Evolutionary conservation across 257 asterid genomes (phyloP).

Genomic region (Coffea eugenioides): DNA sequence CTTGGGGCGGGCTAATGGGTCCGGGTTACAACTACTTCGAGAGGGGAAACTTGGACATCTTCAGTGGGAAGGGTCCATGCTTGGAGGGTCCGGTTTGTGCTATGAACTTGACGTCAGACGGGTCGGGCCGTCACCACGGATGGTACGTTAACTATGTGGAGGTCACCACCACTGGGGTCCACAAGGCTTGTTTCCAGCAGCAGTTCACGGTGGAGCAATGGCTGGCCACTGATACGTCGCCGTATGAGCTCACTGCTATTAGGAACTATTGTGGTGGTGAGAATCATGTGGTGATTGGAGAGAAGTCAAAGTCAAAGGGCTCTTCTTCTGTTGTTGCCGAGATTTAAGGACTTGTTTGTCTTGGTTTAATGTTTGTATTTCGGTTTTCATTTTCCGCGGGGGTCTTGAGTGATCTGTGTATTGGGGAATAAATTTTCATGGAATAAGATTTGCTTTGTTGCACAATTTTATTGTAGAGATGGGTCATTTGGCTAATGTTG

Average conservation of each 20-base stretch:
- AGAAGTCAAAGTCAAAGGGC: too few species aligned
- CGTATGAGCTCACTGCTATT: constrained; percentile 55
- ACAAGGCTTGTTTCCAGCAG: constrained; percentile 37
- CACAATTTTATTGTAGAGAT: too few species aligned
- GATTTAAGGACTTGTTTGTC: background rate
- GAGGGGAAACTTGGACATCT: constrained; percentile 64
- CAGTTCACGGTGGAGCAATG: constrained; percentile 65
- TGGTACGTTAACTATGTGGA: constrained; percentile 74
- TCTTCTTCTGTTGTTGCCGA: too few species aligned
- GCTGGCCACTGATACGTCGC: constrained; percentile 61
- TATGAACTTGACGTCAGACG: constrained; percentile 70
- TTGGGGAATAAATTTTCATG: too few species aligned
- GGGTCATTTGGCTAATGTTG: too few species aligned
- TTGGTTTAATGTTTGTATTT: too few species aligned
- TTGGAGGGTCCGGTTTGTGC: constrained; percentile 45
- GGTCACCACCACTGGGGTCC: constrained; percentile 56
- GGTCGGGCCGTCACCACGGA: constrained; percentile 60
- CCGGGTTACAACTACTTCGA: constrained; percentile 55
- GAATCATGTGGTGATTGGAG: too few species aligned
- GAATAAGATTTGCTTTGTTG: too few species aligned
- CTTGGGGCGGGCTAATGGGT: constrained; percentile 78
- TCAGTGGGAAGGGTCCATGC: constrained; percentile 61
- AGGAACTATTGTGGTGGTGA: constrained; percentile 30
- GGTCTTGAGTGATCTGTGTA: too few species aligned
- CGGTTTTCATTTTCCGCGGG: too few species aligned